Evolutionary conservation across 148 eudicot species (phyloP), one percentile per base, ranked within the genome.

Genomic region (Nepenthes gracilis): DNA sequence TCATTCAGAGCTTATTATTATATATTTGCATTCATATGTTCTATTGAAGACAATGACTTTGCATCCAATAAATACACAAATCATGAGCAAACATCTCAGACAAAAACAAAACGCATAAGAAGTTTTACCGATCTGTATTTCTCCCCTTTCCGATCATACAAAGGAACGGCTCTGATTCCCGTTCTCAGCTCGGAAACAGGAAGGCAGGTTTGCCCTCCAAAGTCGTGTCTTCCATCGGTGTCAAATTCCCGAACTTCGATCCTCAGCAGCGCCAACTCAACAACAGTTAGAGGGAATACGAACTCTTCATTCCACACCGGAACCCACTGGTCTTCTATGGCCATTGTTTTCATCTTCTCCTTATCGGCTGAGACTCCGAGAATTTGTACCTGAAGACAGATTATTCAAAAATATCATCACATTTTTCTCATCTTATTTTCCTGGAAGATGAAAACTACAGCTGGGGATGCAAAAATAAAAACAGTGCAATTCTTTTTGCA

Each of bases 201-300:
- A 40, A 85, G 63, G 56, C 86, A 85, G 35, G 82, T 79, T 62
- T 85, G 87, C 43, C 90, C 90, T n/a, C 70, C 90, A 33, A 85
- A 85, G 43, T 60, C 82, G 35, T 77, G 69, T 57, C 64, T 71
- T 14, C 77, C 69, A 5, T 71, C 63, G 10, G 61, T 66, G 64
- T 80, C 75, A 69, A 55, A 73, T 51, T 79, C 84, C 12, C 65
- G 55, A 43, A 82, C 90, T 67, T 79, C 79, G 43, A 85, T 62
- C 15, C 84, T 74, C 37, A 85, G 65, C 3, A 85, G 58, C 8
- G 90, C 90, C 48, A 85, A 58, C 43, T 85, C 87, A 50, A 87
- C 87, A 58, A 67, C 83, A 9, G 72, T 73, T 15, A 85, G 64
- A 1, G 72, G 77, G 72, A 85, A 82, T 54, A 73, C 78, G 34